Conservation (phyloP, 1,284 basidiomycete species). For the Ceratobasidium sp. region DNA sequence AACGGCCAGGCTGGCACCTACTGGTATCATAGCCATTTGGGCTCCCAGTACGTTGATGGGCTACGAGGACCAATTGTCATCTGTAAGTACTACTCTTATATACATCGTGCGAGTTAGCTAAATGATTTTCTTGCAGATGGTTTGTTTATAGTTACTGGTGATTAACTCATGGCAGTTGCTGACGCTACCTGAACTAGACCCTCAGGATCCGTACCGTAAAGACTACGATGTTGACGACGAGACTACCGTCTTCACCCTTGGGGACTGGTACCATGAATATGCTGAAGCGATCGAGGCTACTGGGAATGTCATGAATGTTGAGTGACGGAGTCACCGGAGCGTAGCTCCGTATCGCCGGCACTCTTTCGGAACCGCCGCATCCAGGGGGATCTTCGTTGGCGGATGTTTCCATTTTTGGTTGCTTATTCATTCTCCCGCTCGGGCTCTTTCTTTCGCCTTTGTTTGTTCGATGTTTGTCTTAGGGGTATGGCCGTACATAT, state of each 20-base stretch:
- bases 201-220: conserved; percentile 14
- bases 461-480: no score
- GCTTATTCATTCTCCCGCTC: no score
- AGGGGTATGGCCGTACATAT: no score
- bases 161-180: background rate
- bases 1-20: conserved; percentile 48
- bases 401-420: no score
- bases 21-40: conserved; percentile 55
- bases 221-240: conserved; percentile 33
- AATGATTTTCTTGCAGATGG: conserved; percentile 15
- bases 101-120: background rate
- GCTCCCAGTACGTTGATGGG: conserved; percentile 51
- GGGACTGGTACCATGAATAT: conserved; percentile 26
- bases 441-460: no score
- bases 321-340: no score
- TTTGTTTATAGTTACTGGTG: background rate
- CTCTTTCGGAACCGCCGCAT: no score
- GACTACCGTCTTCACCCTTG: conserved; percentile 23
- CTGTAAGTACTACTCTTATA: conserved; percentile 7
- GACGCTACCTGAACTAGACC: conserved; percentile 1
- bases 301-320: background rate
- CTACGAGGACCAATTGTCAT: conserved; percentile 56
- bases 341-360: no score
- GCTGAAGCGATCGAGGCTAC: conserved; percentile 15
- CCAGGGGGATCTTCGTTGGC: no score